These are phyloP conservation scores for Penicillium sp. DNA, from an alignment of 2,329 filamentous ascomycete species.

Conservation along the genomic window DNA sequence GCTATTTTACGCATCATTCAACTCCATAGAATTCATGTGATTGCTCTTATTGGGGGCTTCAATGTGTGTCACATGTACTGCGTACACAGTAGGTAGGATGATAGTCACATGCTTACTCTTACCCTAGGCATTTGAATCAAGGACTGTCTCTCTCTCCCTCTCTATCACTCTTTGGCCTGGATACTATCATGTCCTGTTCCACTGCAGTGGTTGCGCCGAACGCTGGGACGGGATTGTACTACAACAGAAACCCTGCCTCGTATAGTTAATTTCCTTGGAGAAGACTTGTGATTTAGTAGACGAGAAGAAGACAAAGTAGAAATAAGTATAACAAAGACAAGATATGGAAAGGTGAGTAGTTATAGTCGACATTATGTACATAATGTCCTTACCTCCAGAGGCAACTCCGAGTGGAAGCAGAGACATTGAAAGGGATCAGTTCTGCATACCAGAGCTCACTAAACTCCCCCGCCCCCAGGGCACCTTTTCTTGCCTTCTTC, in stretches of 20 bases:
- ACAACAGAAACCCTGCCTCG: neutral
- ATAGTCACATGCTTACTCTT: no score
- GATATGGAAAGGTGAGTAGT: neutral
- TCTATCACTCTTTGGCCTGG: neutral
- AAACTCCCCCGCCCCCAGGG: neutral
- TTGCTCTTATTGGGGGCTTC: no score
- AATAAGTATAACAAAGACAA: neutral
- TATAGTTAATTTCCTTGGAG: neutral
- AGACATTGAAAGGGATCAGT: constrained; percentile 1
- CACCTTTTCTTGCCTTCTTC: neutral
- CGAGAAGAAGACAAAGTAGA: no score
- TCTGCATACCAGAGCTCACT: constrained; percentile 2
- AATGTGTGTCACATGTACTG: no score
- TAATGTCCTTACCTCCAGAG: neutral
- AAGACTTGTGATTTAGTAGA: neutral
- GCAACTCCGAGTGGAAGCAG: neutral
- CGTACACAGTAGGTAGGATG: no score
- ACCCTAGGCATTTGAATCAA: no score
- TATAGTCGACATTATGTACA: neutral
- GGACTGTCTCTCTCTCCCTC: no score
- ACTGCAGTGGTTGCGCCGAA: constrained; percentile 6
- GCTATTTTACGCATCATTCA: neutral
- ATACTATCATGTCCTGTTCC: constrained; percentile 1
- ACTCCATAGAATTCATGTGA: neutral
- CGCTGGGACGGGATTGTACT: constrained; percentile 1